phyloP scores from a whole-genome alignment of 352 stramenopile species.

The Phytophthora pinifolia region DNA sequence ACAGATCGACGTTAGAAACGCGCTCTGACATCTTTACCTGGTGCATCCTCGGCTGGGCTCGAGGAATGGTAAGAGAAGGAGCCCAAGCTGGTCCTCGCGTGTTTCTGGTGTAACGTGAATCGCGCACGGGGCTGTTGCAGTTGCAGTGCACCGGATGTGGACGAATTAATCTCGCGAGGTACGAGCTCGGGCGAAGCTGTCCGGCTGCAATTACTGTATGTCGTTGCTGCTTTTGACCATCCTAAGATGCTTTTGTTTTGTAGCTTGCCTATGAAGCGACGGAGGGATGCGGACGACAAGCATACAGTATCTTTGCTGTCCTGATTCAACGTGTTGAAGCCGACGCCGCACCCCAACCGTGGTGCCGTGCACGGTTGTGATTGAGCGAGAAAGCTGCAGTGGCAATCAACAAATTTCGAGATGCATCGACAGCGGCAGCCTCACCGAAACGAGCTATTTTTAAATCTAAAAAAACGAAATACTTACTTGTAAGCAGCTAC shows the following conservation, averaged over 20 bases:
- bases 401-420: too few relatives aligned
- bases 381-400: too few relatives aligned
- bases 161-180: constrained; percentile 5
- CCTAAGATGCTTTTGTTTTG: not conserved
- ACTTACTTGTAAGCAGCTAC: too few relatives aligned
- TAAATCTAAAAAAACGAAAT: too few relatives aligned
- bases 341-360: too few relatives aligned
- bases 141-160: not conserved
- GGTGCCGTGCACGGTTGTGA: too few relatives aligned
- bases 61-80: constrained; percentile 16
- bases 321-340: too few relatives aligned
- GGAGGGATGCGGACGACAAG: not conserved
- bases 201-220: not conserved
- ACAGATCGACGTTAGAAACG: constrained; percentile 25
- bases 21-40: constrained; percentile 27
- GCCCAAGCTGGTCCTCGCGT: constrained; percentile 9
- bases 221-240: too few relatives aligned
- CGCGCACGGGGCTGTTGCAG: not conserved
- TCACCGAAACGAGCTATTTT: too few relatives aligned
- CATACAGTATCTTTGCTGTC: too few relatives aligned
- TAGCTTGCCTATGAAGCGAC: constrained; percentile 1
- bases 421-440: too few relatives aligned
- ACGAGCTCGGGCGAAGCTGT: not conserved
- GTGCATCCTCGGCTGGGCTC: constrained; percentile 30
- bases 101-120: constrained; percentile 26